Conservation (phyloP, 768 basidiomycete genomes). For the Termitomyces sp. region DNA sequence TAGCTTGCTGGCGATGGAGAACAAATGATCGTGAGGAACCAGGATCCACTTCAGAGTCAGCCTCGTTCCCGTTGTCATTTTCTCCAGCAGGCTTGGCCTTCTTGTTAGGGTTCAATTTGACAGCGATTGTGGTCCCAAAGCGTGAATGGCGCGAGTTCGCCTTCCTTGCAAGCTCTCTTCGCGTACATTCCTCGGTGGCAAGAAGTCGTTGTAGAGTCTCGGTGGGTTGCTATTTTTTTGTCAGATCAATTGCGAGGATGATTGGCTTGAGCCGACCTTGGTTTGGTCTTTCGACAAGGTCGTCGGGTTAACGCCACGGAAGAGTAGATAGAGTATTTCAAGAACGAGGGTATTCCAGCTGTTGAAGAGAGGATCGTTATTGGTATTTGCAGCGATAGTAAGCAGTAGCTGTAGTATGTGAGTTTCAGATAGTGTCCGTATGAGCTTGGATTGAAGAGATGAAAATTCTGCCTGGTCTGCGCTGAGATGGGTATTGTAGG, state of each 20-base stretch:
- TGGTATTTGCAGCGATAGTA: constrained; percentile 78
- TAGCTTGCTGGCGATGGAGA: constrained; percentile 81
- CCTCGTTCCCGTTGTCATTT: constrained; percentile 15
- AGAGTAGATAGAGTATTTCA: constrained; percentile 90
- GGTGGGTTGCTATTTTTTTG: constrained; percentile 49
- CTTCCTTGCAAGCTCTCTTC: constrained; percentile 46
- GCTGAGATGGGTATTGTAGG: constrained; percentile 62
- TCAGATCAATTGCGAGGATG: constrained; percentile 1
- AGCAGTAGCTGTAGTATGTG: constrained; percentile 74
- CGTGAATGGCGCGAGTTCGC: constrained; percentile 82
- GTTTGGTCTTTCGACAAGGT: constrained; percentile 53
- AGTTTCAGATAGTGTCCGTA: constrained; percentile 64
- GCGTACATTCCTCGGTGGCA: constrained; percentile 64
- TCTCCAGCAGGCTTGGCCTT: constrained; percentile 17
- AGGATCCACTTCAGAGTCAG: constrained; percentile 18
- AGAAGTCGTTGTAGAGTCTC: constrained; percentile 72
- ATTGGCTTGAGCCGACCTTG: constrained; percentile 40
- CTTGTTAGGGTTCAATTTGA: constrained; percentile 62
- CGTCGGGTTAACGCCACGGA: constrained; percentile 68
- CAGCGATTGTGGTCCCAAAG: constrained; percentile 92
- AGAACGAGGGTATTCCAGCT: constrained; percentile 86
- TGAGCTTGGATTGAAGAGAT: constrained; percentile 70
- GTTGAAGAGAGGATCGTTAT: constrained; percentile 73
- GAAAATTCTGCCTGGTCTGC: constrained; percentile 78
- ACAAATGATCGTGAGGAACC: constrained; percentile 52